Base-by-base conservation (phyloP, 257 asterid species). In the Solanum pinnatisectum region DNA sequence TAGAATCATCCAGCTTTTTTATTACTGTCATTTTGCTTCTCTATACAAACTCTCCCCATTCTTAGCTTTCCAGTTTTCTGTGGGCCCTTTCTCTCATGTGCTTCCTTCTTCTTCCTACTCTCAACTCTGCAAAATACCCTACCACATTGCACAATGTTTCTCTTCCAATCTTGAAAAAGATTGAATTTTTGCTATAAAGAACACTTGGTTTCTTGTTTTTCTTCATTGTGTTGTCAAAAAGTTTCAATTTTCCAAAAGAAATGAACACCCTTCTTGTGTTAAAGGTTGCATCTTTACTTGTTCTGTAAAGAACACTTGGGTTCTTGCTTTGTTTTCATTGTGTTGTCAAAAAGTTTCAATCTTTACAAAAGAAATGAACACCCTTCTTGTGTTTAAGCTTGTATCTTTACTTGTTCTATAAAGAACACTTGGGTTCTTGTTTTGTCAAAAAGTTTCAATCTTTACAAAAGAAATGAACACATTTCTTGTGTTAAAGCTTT, bases 1-100 rank as follows among this genome's bases (percentile, higher is more conserved):
- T 86, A 91, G 94, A 90, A 91, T 90, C 92, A 84, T 88, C 91
- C 92, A 93, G 94, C 94, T 63, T 92, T 92, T 88, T 86, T n/a
- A 87, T 60, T 83, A 35, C 93, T 90, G 94, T 90, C 94, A 90
- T 89, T 67, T 37, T 46, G 65, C 40, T 60, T 16, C 89, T 83
- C 83, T 63, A 16, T 33, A 25, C 78, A 40, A 71, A 60, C 35
- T 84, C 72, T 74, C 87, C 60, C 39, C 89, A 63, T 87, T 56
- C 70, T 63, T 82, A 67, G 84, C 86, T 84, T 88, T 85, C 89
- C 92, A 67, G 89, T 25, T 87, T 16, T n/a, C 16, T 42, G 90
- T 91, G 89, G 92, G 92, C 93, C 83, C 89, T 18, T 83, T 84
- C 86, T 90, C 87, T 68, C 78, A 72, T 22, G 70, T 35, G 83